Conservation (phyloP, 1,284 basidiomycete species). For the Fomitiporia mediterranea region DNA sequence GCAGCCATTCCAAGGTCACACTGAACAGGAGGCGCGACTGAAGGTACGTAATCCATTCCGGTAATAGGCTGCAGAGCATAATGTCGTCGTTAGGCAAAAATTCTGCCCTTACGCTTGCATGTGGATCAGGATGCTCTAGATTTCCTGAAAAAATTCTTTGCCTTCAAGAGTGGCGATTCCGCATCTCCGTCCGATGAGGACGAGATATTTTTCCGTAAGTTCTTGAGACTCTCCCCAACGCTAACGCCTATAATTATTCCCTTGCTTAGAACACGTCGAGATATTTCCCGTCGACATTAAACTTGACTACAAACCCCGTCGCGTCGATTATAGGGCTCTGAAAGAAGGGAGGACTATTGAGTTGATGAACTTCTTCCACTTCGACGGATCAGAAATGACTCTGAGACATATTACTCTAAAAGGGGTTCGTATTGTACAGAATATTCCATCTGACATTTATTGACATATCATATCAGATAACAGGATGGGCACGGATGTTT, state of each 20-base stretch:
- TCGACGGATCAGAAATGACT: slow-evolving; percentile 98
- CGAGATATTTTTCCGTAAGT: slow-evolving; percentile 74
- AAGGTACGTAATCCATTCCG: slow-evolving; percentile 52
- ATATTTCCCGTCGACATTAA: slow-evolving; percentile 89
- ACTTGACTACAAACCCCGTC: slow-evolving; percentile 96
- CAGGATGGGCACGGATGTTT: slow-evolving; percentile 84
- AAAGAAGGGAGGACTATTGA: slow-evolving; percentile 91
- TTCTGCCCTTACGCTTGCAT: slow-evolving; percentile 86
- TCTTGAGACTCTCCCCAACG: background rate
- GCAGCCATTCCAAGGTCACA: slow-evolving; percentile 59
- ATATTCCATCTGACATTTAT: background rate
- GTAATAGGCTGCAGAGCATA: no score
- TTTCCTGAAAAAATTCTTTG: slow-evolving; percentile 95
- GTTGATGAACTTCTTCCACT: slow-evolving; percentile 99
- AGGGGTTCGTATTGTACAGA: slow-evolving; percentile 57
- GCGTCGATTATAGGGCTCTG: slow-evolving; percentile 92
- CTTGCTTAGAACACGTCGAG: slow-evolving; percentile 80
- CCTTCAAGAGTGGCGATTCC: slow-evolving; percentile 66
- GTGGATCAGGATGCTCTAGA: slow-evolving; percentile 98
- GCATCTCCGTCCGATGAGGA: slow-evolving; percentile 36
- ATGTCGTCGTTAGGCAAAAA: slow-evolving; percentile 64
- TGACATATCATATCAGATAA: slow-evolving; percentile 55
- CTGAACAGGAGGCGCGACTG: slow-evolving; percentile 76
- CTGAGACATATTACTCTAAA: slow-evolving; percentile 87
- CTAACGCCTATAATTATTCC: background rate